Evolutionary conservation across 331 rosid species (phyloP).

Genomic region (Stylosanthes scabra): DNA sequence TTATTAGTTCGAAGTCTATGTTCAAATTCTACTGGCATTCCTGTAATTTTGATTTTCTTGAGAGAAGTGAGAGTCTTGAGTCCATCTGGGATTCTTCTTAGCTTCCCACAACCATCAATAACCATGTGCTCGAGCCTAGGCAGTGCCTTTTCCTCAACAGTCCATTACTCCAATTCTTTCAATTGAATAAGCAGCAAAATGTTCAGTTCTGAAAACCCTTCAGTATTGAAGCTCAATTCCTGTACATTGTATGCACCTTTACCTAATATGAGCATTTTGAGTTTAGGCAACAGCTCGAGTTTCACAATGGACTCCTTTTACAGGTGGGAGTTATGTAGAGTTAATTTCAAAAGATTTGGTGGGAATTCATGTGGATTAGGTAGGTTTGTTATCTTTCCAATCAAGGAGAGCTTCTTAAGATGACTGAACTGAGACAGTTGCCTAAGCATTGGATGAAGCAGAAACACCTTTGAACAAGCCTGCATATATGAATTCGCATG

Average conservation of each 20-base stretch:
- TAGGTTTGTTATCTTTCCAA: no score
- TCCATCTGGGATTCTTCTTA: no score
- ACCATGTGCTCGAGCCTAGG: constrained; percentile 78
- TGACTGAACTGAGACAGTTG: no score
- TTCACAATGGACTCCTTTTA: constrained; percentile 52
- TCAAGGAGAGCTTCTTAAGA: no score
- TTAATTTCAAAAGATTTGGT: not conserved
- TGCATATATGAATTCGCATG: no score
- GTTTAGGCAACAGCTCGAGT: constrained; percentile 50
- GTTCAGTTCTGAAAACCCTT: constrained; percentile 46
- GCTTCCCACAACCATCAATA: no score
- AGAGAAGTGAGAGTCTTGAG: constrained; percentile 27
- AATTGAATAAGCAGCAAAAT: constrained; percentile 47
- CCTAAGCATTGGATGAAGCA: no score
- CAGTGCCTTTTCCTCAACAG: no score
- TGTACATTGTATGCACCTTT: constrained; percentile 44
- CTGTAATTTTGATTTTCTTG: constrained; percentile 48
- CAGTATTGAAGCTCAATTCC: constrained; percentile 44
- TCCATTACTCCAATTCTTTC: constrained; percentile 47
- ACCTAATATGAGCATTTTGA: constrained; percentile 50
- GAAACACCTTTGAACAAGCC: no score
- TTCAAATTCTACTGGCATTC: constrained; percentile 61
- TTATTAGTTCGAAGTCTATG: constrained; percentile 48
- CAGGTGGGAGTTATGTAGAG: constrained; percentile 47
- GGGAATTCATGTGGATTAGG: no score